phyloP scores from a whole-genome alignment of 2,329 filamentous ascomycete species.

The Fusarium tricinctum region DNA sequence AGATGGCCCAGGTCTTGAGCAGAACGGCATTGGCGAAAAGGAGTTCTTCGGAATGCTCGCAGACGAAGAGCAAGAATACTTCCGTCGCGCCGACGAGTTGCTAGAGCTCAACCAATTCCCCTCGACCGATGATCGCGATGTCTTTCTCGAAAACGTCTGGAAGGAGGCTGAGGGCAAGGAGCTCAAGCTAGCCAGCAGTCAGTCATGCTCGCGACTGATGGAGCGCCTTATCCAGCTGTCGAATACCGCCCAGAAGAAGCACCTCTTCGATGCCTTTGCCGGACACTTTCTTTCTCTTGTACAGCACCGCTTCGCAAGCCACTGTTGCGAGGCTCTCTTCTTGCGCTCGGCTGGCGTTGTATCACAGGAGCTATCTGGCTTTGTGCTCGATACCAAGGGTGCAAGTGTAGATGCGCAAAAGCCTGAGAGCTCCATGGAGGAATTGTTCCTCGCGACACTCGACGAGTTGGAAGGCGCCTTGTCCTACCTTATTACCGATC shows the following conservation, averaged over 20 bases:
- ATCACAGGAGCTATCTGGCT: constrained; percentile 75
- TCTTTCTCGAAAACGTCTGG: constrained; percentile 86
- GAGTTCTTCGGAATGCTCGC: constrained; percentile 95
- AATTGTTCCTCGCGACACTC: constrained; percentile 84
- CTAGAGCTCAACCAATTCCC: constrained; percentile 91
- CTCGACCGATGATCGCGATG: constrained; percentile 76
- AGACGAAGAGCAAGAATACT: constrained; percentile 95
- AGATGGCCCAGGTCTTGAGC: constrained; percentile 44
- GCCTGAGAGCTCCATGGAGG: constrained; percentile 79
- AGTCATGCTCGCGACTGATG: constrained; percentile 93
- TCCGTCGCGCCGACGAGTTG: constrained; percentile 88
- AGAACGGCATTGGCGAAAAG: constrained; percentile 63
- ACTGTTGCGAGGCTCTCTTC: constrained; percentile 96
- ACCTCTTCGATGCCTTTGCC: constrained; percentile 85
- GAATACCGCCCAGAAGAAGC: constrained; percentile 83
- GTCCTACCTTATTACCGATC: constrained; percentile 85
- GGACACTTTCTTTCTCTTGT: constrained; percentile 91
- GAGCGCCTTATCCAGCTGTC: constrained; percentile 90
- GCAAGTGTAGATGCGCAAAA: constrained; percentile 60
- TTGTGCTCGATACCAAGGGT: constrained; percentile 60
- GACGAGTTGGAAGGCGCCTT: constrained; percentile 91
- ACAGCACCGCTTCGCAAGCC: constrained; percentile 95
- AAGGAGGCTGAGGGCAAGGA: constrained; percentile 91
- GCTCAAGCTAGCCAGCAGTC: constrained; percentile 94
- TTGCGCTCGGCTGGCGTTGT: constrained; percentile 84